A percentile compares a stretch with the other conserved stretches of the same genome.
Evolutionary conservation across 495 filamentous ascomycete genomes (phyloP).

Genomic region (Penicillium robsamsonii): DNA sequence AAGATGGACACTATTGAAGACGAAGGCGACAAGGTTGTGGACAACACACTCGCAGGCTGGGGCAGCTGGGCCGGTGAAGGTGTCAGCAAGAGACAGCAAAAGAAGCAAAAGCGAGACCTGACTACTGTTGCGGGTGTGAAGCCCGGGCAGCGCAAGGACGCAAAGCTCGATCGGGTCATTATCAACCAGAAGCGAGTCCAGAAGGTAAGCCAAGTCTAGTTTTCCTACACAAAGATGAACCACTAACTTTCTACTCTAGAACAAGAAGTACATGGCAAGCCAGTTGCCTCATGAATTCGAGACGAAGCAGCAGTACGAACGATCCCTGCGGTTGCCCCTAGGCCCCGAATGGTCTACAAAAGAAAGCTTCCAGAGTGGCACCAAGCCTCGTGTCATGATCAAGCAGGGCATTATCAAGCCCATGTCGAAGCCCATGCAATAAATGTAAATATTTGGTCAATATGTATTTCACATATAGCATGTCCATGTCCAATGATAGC

Average conservation of each 20-base stretch:
- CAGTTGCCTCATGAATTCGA: constrained; percentile 85
- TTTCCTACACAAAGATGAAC: neutral
- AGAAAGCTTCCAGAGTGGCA: constrained; percentile 82
- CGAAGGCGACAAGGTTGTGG: constrained; percentile 81
- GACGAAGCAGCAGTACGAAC: constrained; percentile 83
- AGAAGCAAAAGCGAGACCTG: constrained; percentile 58
- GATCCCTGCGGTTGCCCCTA: constrained; percentile 78
- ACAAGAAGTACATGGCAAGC: constrained; percentile 80
- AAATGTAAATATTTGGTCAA: constrained; percentile 17
- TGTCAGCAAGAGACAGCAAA: constrained; percentile 62
- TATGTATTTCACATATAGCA: constrained; percentile 9
- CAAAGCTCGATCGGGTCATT: constrained; percentile 76
- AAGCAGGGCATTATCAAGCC: constrained; percentile 91
- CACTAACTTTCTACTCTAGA: constrained; percentile 53
- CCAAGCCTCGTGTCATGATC: constrained; percentile 87
- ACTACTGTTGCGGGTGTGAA: constrained; percentile 76
- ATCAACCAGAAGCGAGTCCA: constrained; percentile 88
- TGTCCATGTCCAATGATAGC: constrained; percentile 1
- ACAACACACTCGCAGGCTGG: constrained; percentile 89
- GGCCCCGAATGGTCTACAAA: constrained; percentile 96
- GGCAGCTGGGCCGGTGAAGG: constrained; percentile 86
- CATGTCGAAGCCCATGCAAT: constrained; percentile 74
- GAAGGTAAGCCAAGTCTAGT: constrained; percentile 60
- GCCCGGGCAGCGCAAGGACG: constrained; percentile 74
- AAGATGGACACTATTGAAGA: constrained; percentile 70